Base-by-base conservation (phyloP, 441 rosid species). In the Erodium texanum region DNA sequence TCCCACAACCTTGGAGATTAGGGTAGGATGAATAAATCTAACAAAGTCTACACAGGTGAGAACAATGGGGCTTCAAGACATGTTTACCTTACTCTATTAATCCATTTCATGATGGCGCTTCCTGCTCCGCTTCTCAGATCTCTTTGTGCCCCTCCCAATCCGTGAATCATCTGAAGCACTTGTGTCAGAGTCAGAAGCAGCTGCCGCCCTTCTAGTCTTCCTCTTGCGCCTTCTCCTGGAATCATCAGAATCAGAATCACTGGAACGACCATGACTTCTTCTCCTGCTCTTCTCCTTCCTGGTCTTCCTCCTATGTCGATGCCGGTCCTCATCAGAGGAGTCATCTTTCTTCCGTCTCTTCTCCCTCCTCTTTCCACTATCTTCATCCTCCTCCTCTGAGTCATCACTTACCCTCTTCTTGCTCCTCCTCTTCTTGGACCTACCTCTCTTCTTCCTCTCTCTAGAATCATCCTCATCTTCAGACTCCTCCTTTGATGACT, bases 281-380 rank as follows among this genome's bases (percentile, higher is more conserved):
- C 93, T 84, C 77, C 92, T 83, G 74, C 86, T 79, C 81, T 84
- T 87, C 74, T 87, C 91, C 70, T 84, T 90, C 70, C 84, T 86
- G 78, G 79, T 85, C 70, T 90, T 83, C 74, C 73, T 81, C 29
- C 36, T 78, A 24, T 54, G 75, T 2, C 24, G 67, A 29, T 52
- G 76, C 23, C 80, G 79, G 50, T 81, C 88, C 6, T 83, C 92
- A 22, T 78, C 83, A 0, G 77, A 79, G 29, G 87, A 82, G 66
- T 80, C 83, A 56, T 77, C 78, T 73, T 72, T 76, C 85, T 81
- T 85, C 79, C 84, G 77, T 82, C 78, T 75, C 81, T 80, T 67
- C 78, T 84, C 86, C 67, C 86, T 80, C 72, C 75, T 85, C 80
- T 79, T 83, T 68, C 84, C 79, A 73, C 76, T 71, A 48, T 73